Base-by-base conservation (phyloP, 208 protist species). In the Leishmania guyanensis region DNA sequence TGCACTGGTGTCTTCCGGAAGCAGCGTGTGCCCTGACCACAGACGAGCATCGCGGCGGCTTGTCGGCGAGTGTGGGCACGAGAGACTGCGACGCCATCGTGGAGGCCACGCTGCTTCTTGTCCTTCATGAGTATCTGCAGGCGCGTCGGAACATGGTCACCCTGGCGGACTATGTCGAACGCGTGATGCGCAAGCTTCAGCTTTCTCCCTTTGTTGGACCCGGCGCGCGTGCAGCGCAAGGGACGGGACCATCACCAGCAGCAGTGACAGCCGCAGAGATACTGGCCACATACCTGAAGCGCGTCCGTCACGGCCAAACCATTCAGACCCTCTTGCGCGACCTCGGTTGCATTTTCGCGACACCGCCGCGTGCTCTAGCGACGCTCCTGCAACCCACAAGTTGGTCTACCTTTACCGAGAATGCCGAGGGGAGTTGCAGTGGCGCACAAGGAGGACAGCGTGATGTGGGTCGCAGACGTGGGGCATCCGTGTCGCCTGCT, bases 1-100 rank as follows among this genome's bases (percentile, higher is more conserved):
- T 93, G 60, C 91, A 95, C 82, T 95, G 91, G 91, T 95, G 91
- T 69, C 77, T 84, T 33, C 83, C 86, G 17, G 82, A 78, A 22
- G 62, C 77, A 12, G 48, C 3, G 43, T 82, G 78, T 9, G 50
- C 65, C 56, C 65, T 84, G 58, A 88, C 85, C 46, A 81, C 84
- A 10, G 77, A 81, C 29, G 80, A 77, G 22, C 36, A 65, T 39
- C 16, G 33, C 51, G 20, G 53, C 53, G 14, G 0, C 72, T 22
- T n/a, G 29, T 56, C 72, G 50, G 48, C 71, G 46, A 36, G 3
- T 5, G n/a, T 0, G 70, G 20, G 29, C 51, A 26, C 62, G 50
- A 22, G 43, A n/a, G 60, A 39, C 68, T 4, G 75, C 46, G 81
- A 80, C 29, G 51, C 50, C 16, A n/a, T 79, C n/a, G 90, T 93